These are phyloP conservation scores for Marchantia polymorpha DNA, from an alignment of 225 moss, liverwort and hornwort species.

Conservation along the genomic window DNA sequence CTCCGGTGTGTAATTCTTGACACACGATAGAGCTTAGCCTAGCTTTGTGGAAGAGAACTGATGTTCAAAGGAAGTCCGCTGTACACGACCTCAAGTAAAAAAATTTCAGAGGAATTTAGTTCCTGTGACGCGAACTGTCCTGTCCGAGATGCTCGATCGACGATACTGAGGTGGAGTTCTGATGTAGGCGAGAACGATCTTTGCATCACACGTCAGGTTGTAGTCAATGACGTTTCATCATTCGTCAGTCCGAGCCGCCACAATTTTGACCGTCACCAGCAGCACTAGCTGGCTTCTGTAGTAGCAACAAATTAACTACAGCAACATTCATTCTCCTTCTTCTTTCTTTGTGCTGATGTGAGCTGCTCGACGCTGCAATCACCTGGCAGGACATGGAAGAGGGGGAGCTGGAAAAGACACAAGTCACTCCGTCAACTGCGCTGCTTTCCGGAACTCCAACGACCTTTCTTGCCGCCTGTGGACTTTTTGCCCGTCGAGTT, in stretches of 20 bases:
- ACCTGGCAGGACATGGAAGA: neutral
- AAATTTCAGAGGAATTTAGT: neutral
- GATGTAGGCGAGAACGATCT: neutral
- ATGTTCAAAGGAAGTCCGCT: neutral
- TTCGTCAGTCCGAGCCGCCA: neutral
- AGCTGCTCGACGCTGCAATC: neutral
- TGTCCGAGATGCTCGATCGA: neutral
- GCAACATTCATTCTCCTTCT: neutral
- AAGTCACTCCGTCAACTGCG: neutral
- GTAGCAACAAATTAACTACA: neutral
- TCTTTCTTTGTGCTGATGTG: neutral
- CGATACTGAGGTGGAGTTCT: neutral
- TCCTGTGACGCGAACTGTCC: neutral
- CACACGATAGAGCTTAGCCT: neutral
- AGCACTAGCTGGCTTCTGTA: neutral
- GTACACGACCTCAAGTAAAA: neutral
- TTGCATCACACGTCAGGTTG: neutral
- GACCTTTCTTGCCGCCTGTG: neutral
- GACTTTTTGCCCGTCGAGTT: neutral
- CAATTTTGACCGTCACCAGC: neutral
- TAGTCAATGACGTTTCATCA: neutral
- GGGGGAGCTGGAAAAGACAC: neutral
- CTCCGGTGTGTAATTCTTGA: constrained; percentile 5
- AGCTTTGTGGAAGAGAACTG: neutral
- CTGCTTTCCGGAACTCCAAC: neutral